These are phyloP conservation scores for Paecilomyces formosus DNA, from an alignment of 2,329 filamentous ascomycete species.

Conservation along the genomic window DNA sequence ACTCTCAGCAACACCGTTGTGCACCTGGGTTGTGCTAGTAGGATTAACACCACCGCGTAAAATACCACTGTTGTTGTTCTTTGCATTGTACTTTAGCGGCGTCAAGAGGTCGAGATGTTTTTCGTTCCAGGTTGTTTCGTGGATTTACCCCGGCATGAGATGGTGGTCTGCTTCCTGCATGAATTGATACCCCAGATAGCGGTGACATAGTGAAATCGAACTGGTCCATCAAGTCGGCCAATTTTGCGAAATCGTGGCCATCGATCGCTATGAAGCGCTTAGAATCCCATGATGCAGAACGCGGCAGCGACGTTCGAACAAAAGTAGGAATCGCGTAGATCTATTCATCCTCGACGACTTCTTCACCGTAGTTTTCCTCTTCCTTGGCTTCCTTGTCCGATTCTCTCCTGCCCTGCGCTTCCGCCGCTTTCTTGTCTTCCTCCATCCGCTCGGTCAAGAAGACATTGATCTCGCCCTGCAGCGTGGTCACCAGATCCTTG, in stretches of 20 bases:
- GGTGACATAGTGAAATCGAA: background rate
- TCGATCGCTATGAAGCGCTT: background rate
- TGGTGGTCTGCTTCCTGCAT: background rate
- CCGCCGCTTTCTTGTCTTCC: conserved; percentile 45
- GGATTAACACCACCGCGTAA: conserved; percentile 20
- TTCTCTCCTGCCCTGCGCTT: conserved; percentile 23
- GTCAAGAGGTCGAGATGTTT: background rate
- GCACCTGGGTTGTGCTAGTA: conserved; percentile 68
- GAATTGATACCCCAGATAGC: conserved; percentile 5
- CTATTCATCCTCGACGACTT: conserved; percentile 60
- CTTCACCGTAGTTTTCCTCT: conserved; percentile 71
- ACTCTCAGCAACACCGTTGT: conserved; percentile 51
- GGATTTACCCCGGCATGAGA: background rate
- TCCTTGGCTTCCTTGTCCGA: conserved; percentile 36
- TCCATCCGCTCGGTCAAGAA: conserved; percentile 57
- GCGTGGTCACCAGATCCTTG: conserved; percentile 38
- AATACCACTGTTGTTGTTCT: conserved; percentile 13
- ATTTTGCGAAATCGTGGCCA: conserved; percentile 5
- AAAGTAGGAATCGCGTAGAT: background rate
- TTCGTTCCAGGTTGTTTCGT: background rate
- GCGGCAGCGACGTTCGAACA: background rate
- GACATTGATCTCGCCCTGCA: conserved; percentile 53
- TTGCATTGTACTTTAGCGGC: conserved; percentile 9
- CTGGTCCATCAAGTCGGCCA: conserved; percentile 4
- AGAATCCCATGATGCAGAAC: background rate